A percentile compares a stretch with the other conserved stretches of the same genome.
Evolutionary conservation across 768 basidiomycete genomes (phyloP).

Genomic region (Pulveroboletus sp.): DNA sequence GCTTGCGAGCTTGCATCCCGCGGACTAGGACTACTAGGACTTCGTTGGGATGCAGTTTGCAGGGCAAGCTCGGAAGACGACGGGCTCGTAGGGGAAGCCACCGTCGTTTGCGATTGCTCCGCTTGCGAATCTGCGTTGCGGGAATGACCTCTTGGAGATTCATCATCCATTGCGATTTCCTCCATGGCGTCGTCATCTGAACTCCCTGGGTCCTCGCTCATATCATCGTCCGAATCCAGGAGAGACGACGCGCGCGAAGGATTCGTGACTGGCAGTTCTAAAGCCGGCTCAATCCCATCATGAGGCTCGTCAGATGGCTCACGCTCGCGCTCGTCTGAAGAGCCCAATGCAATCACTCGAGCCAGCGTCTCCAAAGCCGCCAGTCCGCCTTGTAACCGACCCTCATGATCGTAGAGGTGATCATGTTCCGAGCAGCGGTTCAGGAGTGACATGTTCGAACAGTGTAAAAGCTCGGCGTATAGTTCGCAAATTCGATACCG

Average conservation of each 20-base stretch:
- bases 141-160: slow-evolving; percentile 37
- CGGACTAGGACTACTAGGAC: slow-evolving; percentile 23
- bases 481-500: slow-evolving; percentile 95
- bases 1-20: slow-evolving; percentile 31
- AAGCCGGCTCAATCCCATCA: slow-evolving; percentile 54
- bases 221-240: slow-evolving; percentile 72
- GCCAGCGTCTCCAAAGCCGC: slow-evolving; percentile 82
- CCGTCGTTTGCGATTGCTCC: slow-evolving; percentile 29
- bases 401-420: slow-evolving; percentile 74
- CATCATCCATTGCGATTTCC: slow-evolving; percentile 74
- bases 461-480: slow-evolving; percentile 94
- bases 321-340: slow-evolving; percentile 47
- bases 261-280: slow-evolving; percentile 64
- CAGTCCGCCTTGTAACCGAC: slow-evolving; percentile 84
- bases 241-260: slow-evolving; percentile 47
- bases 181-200: slow-evolving; percentile 81
- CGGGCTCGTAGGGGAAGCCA: slow-evolving; percentile 23
- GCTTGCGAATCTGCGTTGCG: slow-evolving; percentile 24
- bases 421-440: slow-evolving; percentile 72
- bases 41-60: slow-evolving; percentile 22
- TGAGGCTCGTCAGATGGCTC: slow-evolving; percentile 56
- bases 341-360: slow-evolving; percentile 68
- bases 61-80: slow-evolving; percentile 29
- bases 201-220: slow-evolving; percentile 68
- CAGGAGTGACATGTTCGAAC: slow-evolving; percentile 95